Evolutionary conservation across 1,139 yeast species (phyloP).

Genomic region (Taphrina populina): DNA sequence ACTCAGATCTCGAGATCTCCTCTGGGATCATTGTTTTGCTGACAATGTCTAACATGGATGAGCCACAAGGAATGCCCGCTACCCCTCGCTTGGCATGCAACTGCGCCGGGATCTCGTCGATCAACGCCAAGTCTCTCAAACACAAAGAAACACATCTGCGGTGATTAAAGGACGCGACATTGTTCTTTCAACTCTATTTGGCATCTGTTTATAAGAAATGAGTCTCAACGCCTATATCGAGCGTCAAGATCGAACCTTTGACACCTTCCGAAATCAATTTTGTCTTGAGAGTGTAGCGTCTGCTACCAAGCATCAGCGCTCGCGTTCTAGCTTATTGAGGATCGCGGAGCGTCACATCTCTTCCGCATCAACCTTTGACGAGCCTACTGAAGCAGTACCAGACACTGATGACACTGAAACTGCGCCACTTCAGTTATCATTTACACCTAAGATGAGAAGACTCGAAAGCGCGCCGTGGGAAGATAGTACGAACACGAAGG

Average conservation of each 20-base stretch:
- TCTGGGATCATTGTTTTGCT: too few relatives aligned
- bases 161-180: too few relatives aligned
- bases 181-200: too few relatives aligned
- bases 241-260: slow-evolving; percentile 17
- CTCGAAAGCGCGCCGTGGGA: slow-evolving; percentile 20
- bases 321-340: not conserved
- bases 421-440: not conserved
- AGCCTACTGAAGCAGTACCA: not conserved
- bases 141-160: too few relatives aligned
- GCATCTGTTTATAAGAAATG: slow-evolving; percentile 9
- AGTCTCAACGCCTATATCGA: slow-evolving; percentile 29
- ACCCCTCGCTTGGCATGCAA: too few relatives aligned
- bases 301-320: not conserved
- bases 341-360: not conserved
- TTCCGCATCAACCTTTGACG: slow-evolving; percentile 10
- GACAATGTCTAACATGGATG: too few relatives aligned
- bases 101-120: too few relatives aligned
- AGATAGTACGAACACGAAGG: not conserved
- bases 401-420: not conserved
- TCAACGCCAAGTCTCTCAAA: too few relatives aligned
- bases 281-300: not conserved
- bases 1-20: too few relatives aligned
- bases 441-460: slow-evolving; percentile 6
- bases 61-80: too few relatives aligned
- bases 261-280: slow-evolving; percentile 23